A percentile compares a stretch with the other conserved stretches of the same genome.
Conservation (phyloP, 371 early-diverging fungal species). For the Dinochytrium kinnereticum region DNA sequence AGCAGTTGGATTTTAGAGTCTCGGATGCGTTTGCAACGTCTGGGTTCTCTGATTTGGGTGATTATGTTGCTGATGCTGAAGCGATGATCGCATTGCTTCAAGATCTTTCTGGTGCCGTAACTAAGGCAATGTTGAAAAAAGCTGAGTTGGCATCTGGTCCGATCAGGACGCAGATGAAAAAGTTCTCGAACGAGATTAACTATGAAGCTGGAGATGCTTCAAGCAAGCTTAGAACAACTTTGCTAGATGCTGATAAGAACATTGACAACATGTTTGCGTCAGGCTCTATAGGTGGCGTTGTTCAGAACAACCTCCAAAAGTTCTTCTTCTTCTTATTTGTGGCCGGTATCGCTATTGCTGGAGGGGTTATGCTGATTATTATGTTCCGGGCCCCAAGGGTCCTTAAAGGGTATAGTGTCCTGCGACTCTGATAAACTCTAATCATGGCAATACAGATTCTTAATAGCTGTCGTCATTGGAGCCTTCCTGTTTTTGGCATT, state of each 20-base stretch:
- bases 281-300: not conserved
- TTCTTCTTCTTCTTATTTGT: constrained; percentile 15
- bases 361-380: not conserved
- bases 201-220: not conserved
- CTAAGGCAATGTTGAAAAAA: not conserved
- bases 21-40: not conserved
- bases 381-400: not conserved
- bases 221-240: not conserved
- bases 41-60: not conserved
- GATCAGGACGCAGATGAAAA: not conserved
- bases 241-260: not conserved
- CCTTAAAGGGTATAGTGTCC: not conserved
- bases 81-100: not conserved
- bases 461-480: not conserved
- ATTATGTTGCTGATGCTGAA: not conserved
- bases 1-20: not conserved
- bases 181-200: not conserved
- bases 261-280: not conserved
- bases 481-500: not conserved
- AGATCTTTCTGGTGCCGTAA: not conserved
- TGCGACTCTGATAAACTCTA: not conserved
- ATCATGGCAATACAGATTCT: not conserved
- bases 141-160: not conserved
- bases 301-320: not conserved
- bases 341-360: not conserved